Evolutionary conservation across 345 rosid genomes (phyloP).

Genomic region (Syzygium grande): DNA sequence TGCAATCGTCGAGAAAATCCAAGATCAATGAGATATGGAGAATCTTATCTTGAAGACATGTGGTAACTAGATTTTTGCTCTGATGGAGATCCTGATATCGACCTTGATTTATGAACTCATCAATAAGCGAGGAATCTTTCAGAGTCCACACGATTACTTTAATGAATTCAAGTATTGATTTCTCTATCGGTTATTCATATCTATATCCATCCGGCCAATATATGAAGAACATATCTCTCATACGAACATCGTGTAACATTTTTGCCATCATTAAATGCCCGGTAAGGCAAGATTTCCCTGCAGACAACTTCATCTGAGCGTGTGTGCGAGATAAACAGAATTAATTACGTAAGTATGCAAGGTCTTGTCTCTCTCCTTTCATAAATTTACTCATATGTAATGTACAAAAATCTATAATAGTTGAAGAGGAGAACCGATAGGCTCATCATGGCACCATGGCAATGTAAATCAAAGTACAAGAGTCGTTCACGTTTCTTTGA

Average conservation of each 20-base stretch:
- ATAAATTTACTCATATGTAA: neutral
- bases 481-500: neutral
- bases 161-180: no score
- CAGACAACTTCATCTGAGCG: no score
- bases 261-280: neutral
- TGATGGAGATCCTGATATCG: neutral
- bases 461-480: neutral
- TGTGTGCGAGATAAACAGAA: no score
- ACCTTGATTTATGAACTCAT: neutral
- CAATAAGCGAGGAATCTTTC: rapidly evolving
- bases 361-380: neutral
- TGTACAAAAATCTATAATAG: neutral
- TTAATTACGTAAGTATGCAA: no score
- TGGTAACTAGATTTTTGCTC: neutral
- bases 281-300: no score
- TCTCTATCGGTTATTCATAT: no score
- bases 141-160: neutral
- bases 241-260: neutral
- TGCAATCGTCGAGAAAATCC: no score
- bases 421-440: neutral
- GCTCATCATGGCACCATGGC: neutral
- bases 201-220: neutral
- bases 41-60: no score
- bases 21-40: no score
- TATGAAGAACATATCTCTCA: neutral